Evolutionary conservation across 306 rosid genomes (phyloP).

Genomic region (Potentilla sterilis): DNA sequence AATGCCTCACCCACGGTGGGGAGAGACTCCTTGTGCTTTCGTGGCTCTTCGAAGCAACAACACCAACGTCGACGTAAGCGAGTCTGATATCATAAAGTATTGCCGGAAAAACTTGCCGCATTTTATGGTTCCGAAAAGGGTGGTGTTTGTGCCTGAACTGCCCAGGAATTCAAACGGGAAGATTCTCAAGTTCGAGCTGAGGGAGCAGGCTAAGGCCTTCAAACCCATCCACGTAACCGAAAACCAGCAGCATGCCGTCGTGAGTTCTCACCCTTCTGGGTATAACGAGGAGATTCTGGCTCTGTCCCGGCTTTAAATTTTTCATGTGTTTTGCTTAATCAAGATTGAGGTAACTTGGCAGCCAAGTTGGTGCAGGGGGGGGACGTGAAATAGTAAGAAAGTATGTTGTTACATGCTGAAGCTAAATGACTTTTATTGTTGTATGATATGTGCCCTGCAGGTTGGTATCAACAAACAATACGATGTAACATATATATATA

Average conservation of each 20-base stretch:
- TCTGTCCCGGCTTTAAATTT: conserved; percentile 56
- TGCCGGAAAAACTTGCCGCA: conserved; percentile 41
- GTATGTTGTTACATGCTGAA: background rate
- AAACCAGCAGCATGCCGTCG: background rate
- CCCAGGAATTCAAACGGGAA: conserved; percentile 45
- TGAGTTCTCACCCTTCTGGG: background rate
- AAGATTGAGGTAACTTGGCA: background rate
- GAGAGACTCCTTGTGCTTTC: conserved; percentile 91
- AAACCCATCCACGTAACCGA: conserved; percentile 3
- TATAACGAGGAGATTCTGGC: conserved; percentile 35
- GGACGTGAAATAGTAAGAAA: background rate
- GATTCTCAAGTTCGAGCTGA: conserved; percentile 36
- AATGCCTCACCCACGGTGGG: conserved; percentile 86
- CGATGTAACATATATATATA: no score
- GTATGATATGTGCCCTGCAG: no score
- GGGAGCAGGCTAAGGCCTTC: conserved; percentile 28
- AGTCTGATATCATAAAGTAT: conserved; percentile 31
- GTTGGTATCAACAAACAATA: no score
- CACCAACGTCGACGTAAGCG: conserved; percentile 3
- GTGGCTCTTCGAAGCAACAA: conserved; percentile 31
- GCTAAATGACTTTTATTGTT: no score
- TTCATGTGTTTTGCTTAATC: background rate
- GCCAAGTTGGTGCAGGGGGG: no score
- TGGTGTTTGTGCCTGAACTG: conserved; percentile 36
- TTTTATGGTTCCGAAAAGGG: conserved; percentile 48